These are phyloP conservation scores for Phaeosphaeria sp. DNA, from an alignment of 2,329 filamentous ascomycete genomes.

Conservation along the genomic window DNA sequence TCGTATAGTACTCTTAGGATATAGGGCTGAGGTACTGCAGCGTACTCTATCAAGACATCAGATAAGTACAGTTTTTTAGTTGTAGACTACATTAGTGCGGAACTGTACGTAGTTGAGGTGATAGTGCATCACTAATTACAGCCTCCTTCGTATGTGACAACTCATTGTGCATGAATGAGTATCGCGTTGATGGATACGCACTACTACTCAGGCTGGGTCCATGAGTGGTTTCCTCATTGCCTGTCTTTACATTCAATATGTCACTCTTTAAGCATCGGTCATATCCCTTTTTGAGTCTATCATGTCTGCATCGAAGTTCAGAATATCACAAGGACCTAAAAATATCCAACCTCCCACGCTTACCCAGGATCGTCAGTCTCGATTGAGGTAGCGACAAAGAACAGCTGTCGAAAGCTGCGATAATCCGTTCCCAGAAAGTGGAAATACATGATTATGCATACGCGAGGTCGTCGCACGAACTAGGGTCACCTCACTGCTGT, in stretches of 20 bases:
- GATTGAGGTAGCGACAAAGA: not conserved
- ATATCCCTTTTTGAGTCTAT: not conserved
- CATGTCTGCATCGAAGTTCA: not conserved
- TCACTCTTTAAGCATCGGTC: not conserved
- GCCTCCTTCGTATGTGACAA: too few relatives aligned
- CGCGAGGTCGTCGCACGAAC: slow-evolving; percentile 20
- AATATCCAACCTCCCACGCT: not conserved
- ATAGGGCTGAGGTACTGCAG: too few relatives aligned
- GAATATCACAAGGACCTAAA: not conserved
- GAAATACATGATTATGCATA: slow-evolving; percentile 23
- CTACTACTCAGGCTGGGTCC: not conserved
- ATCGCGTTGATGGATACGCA: not conserved
- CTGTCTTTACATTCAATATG: not conserved
- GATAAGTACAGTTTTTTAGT: too few relatives aligned
- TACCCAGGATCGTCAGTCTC: not conserved
- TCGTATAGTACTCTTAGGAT: too few relatives aligned
- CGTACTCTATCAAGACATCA: too few relatives aligned
- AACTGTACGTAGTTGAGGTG: too few relatives aligned
- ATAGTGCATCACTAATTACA: too few relatives aligned
- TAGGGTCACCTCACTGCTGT: slow-evolving; percentile 4
- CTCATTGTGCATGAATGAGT: not conserved
- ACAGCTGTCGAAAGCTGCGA: not conserved
- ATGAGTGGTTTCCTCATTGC: not conserved
- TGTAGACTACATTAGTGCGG: too few relatives aligned
- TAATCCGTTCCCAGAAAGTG: not conserved